Percentiles rank a stretch among this genome's conserved stretches.
Evolutionary conservation across 2,329 filamentous ascomycete species (phyloP).

Genomic region (Shiraia bambusicola): DNA sequence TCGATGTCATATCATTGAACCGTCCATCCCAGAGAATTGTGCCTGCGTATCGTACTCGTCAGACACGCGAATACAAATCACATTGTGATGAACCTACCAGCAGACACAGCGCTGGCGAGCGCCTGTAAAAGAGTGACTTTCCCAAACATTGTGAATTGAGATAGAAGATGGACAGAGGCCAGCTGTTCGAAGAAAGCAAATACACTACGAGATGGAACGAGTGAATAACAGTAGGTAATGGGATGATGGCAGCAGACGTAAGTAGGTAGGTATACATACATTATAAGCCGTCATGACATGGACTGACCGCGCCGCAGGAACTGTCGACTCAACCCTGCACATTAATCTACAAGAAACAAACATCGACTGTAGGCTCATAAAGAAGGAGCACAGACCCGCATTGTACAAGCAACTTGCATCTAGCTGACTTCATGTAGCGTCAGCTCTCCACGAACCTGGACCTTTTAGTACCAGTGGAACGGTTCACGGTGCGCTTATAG

Average conservation of each 20-base stretch:
- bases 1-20: conserved; percentile 61
- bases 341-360: conserved; percentile 22
- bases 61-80: not conserved
- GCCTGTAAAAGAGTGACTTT: conserved; percentile 35
- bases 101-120: conserved; percentile 37
- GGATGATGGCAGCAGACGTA: no score
- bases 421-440: conserved; percentile 26
- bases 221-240: conserved; percentile 28
- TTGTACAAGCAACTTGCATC: conserved; percentile 16
- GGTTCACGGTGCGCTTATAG: conserved; percentile 13
- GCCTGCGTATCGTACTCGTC: conserved; percentile 37
- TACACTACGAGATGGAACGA: conserved; percentile 14
- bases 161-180: conserved; percentile 19
- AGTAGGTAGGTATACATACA: no score
- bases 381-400: conserved; percentile 9
- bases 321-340: conserved; percentile 10
- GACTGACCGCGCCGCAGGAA: conserved; percentile 10
- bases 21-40: conserved; percentile 65
- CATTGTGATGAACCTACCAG: conserved; percentile 16
- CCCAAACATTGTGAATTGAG: conserved; percentile 33
- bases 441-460: conserved; percentile 13
- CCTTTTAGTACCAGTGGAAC: conserved; percentile 20
- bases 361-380: conserved; percentile 15
- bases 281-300: conserved; percentile 7
- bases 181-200: conserved; percentile 20